Base-by-base conservation (phyloP, 2,329 filamentous ascomycete species). In the Colletotrichum sojae region DNA sequence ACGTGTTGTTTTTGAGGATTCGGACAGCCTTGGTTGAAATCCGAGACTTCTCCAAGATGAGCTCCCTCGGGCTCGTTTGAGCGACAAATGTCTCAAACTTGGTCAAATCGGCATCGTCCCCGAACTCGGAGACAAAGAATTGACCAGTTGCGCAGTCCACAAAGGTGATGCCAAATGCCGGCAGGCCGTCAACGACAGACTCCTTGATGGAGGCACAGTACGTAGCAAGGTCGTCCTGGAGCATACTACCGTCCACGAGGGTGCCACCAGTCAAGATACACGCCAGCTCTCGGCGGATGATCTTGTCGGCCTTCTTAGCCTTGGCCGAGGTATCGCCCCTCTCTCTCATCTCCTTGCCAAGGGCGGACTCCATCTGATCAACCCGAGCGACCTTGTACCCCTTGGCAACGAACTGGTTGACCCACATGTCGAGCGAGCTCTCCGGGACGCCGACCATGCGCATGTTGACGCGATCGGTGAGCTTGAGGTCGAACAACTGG, bases 261-360 rank as follows among this genome's bases (percentile, higher is more conserved):
- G 96, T 99, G 39, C 96, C 96, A 6, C 91, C 91, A 0, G 96
- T 99, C 31, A 99, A 86, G 13, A 99, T 94, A 74, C 94, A 96
- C 1, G 95, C 91, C 43, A 99, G 85, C 79, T 99, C 94, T 78
- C 96, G 90, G 54, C 90, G 91, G 74, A 99, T 99, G 74, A 99
- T 91, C 80, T 98, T 98, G 79, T 98, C 95, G 40, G 91, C 92
- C 79, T 95, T 96, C 79, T 88, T 84, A 64, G 82, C 76, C 75
- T 91, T 92, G 55, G 83, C 83, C 22, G 78, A 82, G 71, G 85
- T 84, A 65, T 86, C 88, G 71, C 92, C 93, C 56, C 95, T 89
- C 80, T 99, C 96, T n/a, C 96, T 92, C 96, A 99, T 98, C 80
- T 99, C 95, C 78, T 99, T 99, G 67, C 92, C 95, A 9, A 99